Evolutionary conservation across 805 yeast species (phyloP), one percentile per base, ranked within the genome.

Genomic region (Lipomyces sp.): DNA sequence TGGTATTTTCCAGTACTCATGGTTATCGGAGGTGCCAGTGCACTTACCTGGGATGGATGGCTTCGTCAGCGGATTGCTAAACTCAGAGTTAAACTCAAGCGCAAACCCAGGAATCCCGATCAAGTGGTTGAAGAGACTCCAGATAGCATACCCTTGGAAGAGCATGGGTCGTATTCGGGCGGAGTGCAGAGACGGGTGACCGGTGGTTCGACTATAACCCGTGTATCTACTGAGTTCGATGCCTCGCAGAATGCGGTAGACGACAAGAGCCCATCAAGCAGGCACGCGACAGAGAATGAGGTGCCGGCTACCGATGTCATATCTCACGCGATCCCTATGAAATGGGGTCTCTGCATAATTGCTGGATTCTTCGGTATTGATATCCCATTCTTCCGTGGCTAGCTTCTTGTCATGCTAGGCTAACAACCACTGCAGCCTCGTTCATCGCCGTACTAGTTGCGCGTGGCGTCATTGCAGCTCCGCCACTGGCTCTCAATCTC

Each of bases 1-100:
- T 60, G 63, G 63, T 60, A 51, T 24, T 60, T 24, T 29, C 63
- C 63, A 10, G 18, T 35, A 8, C 33, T 60, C 50, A 60, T 60
- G 57, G 51, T 60, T n/a, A 30, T 34, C 33, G 63, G 58, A 7
- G 63, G 58, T n/a, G 6, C 4, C 11, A 1, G n/a, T n/a, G 33
- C 63, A 24, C 13, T 53, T 35, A 8, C 51, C 51, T 60, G 63
- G 63, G 63, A 60, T 29, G 29, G 13, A 8, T 24, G 56, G 45
- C 39, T 29, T 10, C 45, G 34, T 29, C 34, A 30, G 29, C 55
- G 18, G 13, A 30, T 30, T 53, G 55, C 55, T 6, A 53, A 42
- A 13, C n/a, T 42, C 18, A 18, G 24, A 11, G 48, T 24, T 18
- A 42, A 42, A 24, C 24, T 42, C 48, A 42, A 42, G n/a, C 48